phyloP scores from a whole-genome alignment of 2,329 filamentous ascomycete genomes.

The Fusarium pseudoanthophilum region DNA sequence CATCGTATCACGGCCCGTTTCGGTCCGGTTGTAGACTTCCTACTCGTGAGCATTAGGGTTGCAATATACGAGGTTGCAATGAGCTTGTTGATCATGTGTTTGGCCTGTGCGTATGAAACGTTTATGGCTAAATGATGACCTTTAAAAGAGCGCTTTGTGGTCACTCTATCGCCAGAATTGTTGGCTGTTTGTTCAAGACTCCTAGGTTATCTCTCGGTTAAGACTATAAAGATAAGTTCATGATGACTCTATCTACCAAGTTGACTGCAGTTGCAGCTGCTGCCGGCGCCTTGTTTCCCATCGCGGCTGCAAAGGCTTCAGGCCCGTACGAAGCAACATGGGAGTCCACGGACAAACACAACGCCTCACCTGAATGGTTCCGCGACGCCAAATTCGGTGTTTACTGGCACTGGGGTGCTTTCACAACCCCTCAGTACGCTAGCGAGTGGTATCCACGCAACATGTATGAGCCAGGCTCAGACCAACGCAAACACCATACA shows the following conservation, averaged over 20 bases:
- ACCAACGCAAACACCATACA: conserved; percentile 11
- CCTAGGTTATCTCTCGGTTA: too few relatives aligned
- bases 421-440: conserved; percentile 18
- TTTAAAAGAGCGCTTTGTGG: background rate
- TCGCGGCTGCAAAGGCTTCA: background rate
- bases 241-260: background rate
- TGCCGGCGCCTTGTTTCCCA: background rate
- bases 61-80: background rate
- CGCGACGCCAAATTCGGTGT: conserved; percentile 23
- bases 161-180: background rate
- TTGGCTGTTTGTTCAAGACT: background rate
- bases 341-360: conserved; percentile 24
- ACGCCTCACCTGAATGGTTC: conserved; percentile 20
- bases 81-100: background rate
- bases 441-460: conserved; percentile 27
- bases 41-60: background rate
- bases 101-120: too few relatives aligned
- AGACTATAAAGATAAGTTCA: background rate
- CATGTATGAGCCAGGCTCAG: conserved; percentile 18
- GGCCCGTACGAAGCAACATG: conserved; percentile 19
- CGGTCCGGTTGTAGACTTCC: too few relatives aligned
- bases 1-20: background rate
- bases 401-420: conserved; percentile 30
- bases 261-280: background rate
- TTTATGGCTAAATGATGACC: background rate